Percentiles rank a stretch among this genome's conserved stretches.
These are phyloP conservation scores for Fusarium pininemorale DNA, from an alignment of 2,329 filamentous ascomycete species.

Conservation along the genomic window DNA sequence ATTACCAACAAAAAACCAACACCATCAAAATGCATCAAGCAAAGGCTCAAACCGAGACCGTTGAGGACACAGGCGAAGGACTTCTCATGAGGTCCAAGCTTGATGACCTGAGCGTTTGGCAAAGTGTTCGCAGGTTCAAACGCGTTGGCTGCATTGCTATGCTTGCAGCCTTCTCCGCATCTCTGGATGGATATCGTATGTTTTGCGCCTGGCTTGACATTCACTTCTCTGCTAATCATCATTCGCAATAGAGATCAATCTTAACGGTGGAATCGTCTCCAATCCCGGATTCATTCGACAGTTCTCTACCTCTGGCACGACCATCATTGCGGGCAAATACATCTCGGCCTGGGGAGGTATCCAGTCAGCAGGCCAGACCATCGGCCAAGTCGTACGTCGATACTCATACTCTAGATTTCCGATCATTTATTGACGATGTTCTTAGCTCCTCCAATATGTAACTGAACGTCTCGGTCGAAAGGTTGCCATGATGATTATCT, in stretches of 20 bases:
- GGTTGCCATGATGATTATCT: not conserved
- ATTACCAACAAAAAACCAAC: too few species aligned
- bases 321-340: not conserved
- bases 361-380: not conserved
- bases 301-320: not conserved
- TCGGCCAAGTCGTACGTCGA: not conserved
- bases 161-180: not conserved
- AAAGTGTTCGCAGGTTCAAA: not conserved
- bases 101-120: not conserved
- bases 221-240: not conserved
- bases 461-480: not conserved
- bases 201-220: fast-evolving
- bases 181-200: not conserved
- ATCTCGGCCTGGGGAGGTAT: not conserved
- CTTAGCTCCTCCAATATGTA: not conserved
- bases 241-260: not conserved
- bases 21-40: not conserved
- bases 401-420: fast-evolving
- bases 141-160: not conserved
- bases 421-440: fast-evolving
- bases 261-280: not conserved
- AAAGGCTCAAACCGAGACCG: not conserved
- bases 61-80: not conserved
- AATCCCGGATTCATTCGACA: not conserved
- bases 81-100: not conserved